Conservation (phyloP, 805 yeast species). For the Clavispora phyllophila region DNA sequence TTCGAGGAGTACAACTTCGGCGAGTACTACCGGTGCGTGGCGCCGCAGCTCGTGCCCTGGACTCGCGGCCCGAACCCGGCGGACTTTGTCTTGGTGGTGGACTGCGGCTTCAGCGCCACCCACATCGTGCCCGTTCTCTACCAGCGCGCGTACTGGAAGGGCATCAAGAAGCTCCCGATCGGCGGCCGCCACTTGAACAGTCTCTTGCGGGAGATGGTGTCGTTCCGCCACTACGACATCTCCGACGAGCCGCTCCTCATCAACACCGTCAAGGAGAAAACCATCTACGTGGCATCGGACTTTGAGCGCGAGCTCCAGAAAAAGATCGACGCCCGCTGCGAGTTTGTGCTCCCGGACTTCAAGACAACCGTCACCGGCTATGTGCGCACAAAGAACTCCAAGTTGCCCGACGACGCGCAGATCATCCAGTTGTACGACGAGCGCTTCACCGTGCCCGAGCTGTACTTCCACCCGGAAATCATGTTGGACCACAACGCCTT, state of each 20-base stretch:
- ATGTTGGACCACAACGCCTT: slow-evolving; percentile 31
- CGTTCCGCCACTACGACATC: slow-evolving; percentile 89
- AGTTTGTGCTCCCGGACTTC: slow-evolving; percentile 84
- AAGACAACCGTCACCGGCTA: slow-evolving; percentile 77
- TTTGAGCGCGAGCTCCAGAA: slow-evolving; percentile 44
- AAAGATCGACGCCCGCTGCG: slow-evolving; percentile 40
- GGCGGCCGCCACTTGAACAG: slow-evolving; percentile 88
- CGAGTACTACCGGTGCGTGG: slow-evolving; percentile 61
- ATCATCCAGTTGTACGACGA: slow-evolving; percentile 72
- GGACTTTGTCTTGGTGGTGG: slow-evolving; percentile 78
- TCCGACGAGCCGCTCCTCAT: slow-evolving; percentile 84
- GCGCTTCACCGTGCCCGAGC: slow-evolving; percentile 82
- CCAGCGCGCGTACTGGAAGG: slow-evolving; percentile 73
- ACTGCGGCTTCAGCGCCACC: slow-evolving; percentile 83
- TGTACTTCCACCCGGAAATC: slow-evolving; percentile 79
- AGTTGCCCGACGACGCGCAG: slow-evolving; percentile 50
- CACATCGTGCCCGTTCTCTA: slow-evolving; percentile 82
- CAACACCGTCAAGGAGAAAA: slow-evolving; percentile 76
- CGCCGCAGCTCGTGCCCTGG: slow-evolving; percentile 64
- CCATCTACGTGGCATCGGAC: slow-evolving; percentile 64
- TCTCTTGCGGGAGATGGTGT: slow-evolving; percentile 72
- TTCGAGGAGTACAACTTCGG: slow-evolving; percentile 90
- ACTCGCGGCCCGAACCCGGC: slow-evolving; percentile 2
- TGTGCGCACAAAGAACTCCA: slow-evolving; percentile 34
- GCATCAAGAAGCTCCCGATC: slow-evolving; percentile 70